phyloP scores from a whole-genome alignment of 176 grass and related monocot species.

The Aegilops tauschii region DNA sequence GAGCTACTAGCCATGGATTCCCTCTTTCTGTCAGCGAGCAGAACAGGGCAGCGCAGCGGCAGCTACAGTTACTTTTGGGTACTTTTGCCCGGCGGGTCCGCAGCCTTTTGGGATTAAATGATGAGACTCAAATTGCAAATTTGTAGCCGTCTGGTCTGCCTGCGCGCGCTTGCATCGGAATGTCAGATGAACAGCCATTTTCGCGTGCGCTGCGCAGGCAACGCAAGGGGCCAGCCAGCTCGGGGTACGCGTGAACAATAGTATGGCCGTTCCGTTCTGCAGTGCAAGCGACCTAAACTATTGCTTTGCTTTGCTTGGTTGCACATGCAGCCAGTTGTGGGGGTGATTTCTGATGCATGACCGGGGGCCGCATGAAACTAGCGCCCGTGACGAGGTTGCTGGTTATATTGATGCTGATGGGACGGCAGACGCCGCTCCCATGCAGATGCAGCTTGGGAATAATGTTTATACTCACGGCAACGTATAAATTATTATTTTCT shows the following conservation, averaged over 20 bases:
- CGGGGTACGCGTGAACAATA: too few species aligned
- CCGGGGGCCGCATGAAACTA: too few species aligned
- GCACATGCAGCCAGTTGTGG: too few species aligned
- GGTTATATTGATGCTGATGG: neutral
- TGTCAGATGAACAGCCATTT: neutral
- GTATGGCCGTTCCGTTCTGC: too few species aligned
- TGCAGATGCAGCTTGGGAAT: neutral
- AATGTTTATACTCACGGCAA: neutral
- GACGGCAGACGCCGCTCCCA: neutral
- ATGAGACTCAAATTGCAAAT: constrained; percentile 1
- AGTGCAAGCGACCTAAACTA: too few species aligned
- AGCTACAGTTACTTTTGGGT: neutral
- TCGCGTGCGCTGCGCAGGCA: neutral
- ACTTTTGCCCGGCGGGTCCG: constrained; percentile 12
- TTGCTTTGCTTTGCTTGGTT: too few species aligned
- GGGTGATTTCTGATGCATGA: too few species aligned
- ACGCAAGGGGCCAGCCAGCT: too few species aligned
- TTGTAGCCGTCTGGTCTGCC: neutral
- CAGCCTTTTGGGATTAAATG: constrained; percentile 40
- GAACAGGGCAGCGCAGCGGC: neutral
- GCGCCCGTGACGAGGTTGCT: too few species aligned
- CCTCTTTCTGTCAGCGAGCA: neutral
- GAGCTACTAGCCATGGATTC: neutral
- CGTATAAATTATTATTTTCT: too few species aligned
- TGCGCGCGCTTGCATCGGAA: neutral